A percentile compares a stretch with the other conserved stretches of the same genome.
These are phyloP conservation scores for Mycena kentingensis DNA, from an alignment of 768 basidiomycete species.

Conservation along the genomic window DNA sequence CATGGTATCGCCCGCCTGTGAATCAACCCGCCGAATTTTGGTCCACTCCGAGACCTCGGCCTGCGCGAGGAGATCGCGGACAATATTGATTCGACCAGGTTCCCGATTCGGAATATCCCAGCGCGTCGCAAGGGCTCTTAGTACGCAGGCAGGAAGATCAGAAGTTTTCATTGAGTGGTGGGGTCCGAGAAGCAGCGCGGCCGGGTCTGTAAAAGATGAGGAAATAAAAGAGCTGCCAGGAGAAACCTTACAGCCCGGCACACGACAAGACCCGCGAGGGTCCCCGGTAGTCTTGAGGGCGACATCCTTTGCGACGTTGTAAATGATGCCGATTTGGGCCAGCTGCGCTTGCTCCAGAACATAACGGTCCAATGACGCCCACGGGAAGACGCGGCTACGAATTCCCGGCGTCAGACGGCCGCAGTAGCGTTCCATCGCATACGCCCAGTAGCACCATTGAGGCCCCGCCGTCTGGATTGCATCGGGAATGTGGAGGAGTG, in stretches of 20 bases:
- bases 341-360: constrained; percentile 1
- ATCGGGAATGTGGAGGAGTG: constrained; percentile 2
- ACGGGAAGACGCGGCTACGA: background rate
- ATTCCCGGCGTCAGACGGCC: constrained; percentile 2
- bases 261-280: constrained; percentile 19
- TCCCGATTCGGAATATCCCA: background rate
- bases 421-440: constrained; percentile 8
- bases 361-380: background rate
- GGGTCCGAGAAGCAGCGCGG: background rate
- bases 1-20: constrained; percentile 23
- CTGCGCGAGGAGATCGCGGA: background rate
- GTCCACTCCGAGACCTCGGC: constrained; percentile 19
- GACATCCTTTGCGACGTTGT: background rate
- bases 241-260: constrained; percentile 8
- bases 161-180: background rate
- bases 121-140: constrained; percentile 3
- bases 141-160: background rate
- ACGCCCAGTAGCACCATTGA: constrained; percentile 9
- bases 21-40: constrained; percentile 16
- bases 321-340: background rate
- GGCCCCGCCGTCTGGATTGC: constrained; percentile 1
- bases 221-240: background rate
- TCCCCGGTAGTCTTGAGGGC: background rate
- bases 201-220: background rate
- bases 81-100: background rate